phyloP scores from a whole-genome alignment of 257 asterid species.

The Anisodus acutangulus region DNA sequence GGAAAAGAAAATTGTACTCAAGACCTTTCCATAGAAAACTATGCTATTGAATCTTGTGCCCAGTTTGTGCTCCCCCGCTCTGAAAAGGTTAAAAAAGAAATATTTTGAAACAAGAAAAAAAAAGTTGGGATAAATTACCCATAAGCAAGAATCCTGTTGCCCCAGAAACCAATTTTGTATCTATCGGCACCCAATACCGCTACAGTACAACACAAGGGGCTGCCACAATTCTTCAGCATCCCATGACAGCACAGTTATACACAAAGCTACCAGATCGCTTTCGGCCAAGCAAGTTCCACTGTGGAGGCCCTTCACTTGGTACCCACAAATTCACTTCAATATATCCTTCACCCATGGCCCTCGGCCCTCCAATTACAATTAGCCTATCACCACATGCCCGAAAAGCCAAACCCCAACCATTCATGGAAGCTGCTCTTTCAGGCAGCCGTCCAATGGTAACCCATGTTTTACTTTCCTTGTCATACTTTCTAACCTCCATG shows the following conservation, averaged over 20 bases:
- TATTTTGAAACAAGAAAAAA: slow-evolving; percentile 24
- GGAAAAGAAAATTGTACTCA: slow-evolving; percentile 48
- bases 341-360: slow-evolving; percentile 52
- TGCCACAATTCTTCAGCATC: slow-evolving; percentile 66
- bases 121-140: slow-evolving; percentile 65
- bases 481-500: slow-evolving; percentile 73
- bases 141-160: slow-evolving; percentile 65
- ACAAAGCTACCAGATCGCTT: slow-evolving; percentile 84
- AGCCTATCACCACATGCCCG: slow-evolving; percentile 58
- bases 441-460: slow-evolving; percentile 70
- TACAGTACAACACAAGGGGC: slow-evolving; percentile 35
- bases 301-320: slow-evolving; percentile 56
- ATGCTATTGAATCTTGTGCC: slow-evolving; percentile 60
- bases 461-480: slow-evolving; percentile 57
- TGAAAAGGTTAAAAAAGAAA: slow-evolving; percentile 42
- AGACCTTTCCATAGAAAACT: slow-evolving; percentile 53
- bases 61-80: slow-evolving; percentile 53
- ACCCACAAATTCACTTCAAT: slow-evolving; percentile 61
- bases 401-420: slow-evolving; percentile 69
- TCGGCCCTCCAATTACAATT: slow-evolving; percentile 82
- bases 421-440: slow-evolving; percentile 74
- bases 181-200: slow-evolving; percentile 39
- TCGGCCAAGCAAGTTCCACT: slow-evolving; percentile 74
- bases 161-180: slow-evolving; percentile 51
- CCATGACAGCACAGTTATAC: slow-evolving; percentile 98